Conservation (phyloP, 148 eudicot species). For the Dianthus caryophyllus region DNA sequence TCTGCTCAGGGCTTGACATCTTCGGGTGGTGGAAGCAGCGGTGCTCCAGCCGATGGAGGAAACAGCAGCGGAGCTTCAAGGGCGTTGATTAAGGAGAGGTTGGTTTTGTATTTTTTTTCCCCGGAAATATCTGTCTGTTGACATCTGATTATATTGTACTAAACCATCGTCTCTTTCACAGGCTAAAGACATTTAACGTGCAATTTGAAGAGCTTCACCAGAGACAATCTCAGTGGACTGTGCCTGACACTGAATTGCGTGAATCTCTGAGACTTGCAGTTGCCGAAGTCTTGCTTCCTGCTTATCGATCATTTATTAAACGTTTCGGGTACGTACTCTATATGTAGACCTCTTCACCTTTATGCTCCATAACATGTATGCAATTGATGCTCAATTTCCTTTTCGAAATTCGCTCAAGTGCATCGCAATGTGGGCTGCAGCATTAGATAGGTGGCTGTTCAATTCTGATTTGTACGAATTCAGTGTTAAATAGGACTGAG, state of each 20-base stretch:
- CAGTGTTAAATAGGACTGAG: too few relatives aligned
- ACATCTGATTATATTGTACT: not conserved
- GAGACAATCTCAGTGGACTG: conserved; percentile 98
- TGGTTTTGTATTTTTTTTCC: not conserved
- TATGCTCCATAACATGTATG: not conserved
- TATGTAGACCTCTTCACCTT: not conserved
- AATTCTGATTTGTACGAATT: too few relatives aligned
- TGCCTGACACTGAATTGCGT: conserved; percentile 91
- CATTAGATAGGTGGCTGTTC: too few relatives aligned
- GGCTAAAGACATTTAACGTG: conserved; percentile 75
- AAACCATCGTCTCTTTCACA: conserved; percentile 18
- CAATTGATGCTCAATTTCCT: not conserved
- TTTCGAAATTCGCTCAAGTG: not conserved
- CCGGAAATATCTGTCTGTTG: not conserved
- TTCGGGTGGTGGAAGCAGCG: conserved; percentile 56
- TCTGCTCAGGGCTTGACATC: conserved; percentile 81
- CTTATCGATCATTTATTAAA: conserved; percentile 91
- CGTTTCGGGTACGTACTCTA: conserved; percentile 70
- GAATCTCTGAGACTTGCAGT: conserved; percentile 92
- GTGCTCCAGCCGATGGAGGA: conserved; percentile 62
- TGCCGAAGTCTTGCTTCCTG: conserved; percentile 93
- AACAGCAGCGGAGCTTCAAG: conserved; percentile 96
- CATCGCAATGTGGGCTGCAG: too few relatives aligned
- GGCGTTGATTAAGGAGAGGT: conserved; percentile 85
- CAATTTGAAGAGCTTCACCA: conserved; percentile 99